Evolutionary conservation across 495 filamentous ascomycete species (phyloP).

Genomic region (Annulohypoxylon maeteangense): DNA sequence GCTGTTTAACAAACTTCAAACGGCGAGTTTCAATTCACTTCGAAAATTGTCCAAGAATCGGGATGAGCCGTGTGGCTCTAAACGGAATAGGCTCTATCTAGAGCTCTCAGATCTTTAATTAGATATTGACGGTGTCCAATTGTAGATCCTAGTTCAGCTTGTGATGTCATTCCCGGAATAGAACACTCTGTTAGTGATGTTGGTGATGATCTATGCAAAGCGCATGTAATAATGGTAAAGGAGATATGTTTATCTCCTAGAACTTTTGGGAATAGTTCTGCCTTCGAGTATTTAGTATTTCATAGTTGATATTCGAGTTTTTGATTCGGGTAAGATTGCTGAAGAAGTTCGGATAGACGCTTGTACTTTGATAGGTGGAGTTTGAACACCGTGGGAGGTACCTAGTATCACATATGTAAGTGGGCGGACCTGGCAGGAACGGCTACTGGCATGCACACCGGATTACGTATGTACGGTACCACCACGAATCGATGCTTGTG

Average conservation of each 20-base stretch:
- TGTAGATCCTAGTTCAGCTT: slow-evolving; percentile 22
- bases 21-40: slow-evolving; percentile 10
- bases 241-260: not conserved
- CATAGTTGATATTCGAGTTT: not conserved
- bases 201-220: not conserved
- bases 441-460: slow-evolving; percentile 3
- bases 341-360: not conserved
- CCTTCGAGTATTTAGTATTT: not conserved
- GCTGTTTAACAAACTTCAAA: not conserved
- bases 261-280: not conserved
- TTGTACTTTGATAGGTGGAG: slow-evolving; percentile 1
- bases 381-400: not conserved
- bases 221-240: not conserved
- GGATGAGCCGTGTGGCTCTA: slow-evolving; percentile 27
- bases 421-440: slow-evolving; percentile 4
- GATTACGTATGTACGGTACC: slow-evolving; percentile 9
- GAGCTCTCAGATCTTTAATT: slow-evolving; percentile 27
- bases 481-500: not conserved
- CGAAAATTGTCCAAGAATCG: slow-evolving; percentile 1
- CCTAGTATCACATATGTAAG: not conserved
- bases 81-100: not conserved
- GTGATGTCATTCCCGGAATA: slow-evolving; percentile 31
- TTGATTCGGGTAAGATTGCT: not conserved
- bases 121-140: slow-evolving; percentile 19
- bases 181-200: not conserved